Conservation (phyloP, 495 filamentous ascomycete species). For the Penicillium canescens region DNA sequence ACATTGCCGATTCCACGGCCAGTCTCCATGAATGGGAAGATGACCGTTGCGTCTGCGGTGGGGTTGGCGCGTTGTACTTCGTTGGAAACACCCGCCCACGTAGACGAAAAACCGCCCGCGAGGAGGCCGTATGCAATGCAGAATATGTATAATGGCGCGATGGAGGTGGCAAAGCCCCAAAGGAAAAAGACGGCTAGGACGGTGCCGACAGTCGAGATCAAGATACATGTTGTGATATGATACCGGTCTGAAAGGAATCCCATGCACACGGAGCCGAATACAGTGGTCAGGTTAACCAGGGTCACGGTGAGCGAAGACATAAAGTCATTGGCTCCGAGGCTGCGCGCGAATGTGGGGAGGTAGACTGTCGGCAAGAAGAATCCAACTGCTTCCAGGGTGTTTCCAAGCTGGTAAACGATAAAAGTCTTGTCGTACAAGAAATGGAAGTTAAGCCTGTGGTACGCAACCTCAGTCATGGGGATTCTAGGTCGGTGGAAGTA, state of each 20-base stretch:
- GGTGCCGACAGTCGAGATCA: constrained; percentile 55
- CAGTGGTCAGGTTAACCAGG: constrained; percentile 50
- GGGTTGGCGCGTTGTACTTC: constrained; percentile 42
- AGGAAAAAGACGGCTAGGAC: constrained; percentile 57
- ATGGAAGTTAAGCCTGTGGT: constrained; percentile 28
- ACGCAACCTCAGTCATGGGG: constrained; percentile 21
- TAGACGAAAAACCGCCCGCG: constrained; percentile 55
- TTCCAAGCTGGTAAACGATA: constrained; percentile 50
- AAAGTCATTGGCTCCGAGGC: constrained; percentile 35
- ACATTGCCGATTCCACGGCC: constrained; percentile 66
- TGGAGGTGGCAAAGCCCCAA: constrained; percentile 53
- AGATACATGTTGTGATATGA: constrained; percentile 54
- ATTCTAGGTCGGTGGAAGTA: constrained; percentile 55
- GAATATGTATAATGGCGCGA: constrained; percentile 42
- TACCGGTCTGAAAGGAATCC: constrained; percentile 57
- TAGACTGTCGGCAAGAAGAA: constrained; percentile 36
- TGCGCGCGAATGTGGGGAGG: constrained; percentile 40
- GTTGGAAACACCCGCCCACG: constrained; percentile 58
- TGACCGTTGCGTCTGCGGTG: constrained; percentile 47
- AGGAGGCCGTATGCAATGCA: constrained; percentile 62
- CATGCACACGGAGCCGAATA: constrained; percentile 54
- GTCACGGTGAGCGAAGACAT: constrained; percentile 44
- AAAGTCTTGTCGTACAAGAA: constrained; percentile 50
- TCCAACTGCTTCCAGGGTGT: constrained; percentile 55
- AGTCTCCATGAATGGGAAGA: constrained; percentile 58